phyloP scores from a whole-genome alignment of 2,329 filamentous ascomycete species.

The Ambrosiella cleistominuta region DNA sequence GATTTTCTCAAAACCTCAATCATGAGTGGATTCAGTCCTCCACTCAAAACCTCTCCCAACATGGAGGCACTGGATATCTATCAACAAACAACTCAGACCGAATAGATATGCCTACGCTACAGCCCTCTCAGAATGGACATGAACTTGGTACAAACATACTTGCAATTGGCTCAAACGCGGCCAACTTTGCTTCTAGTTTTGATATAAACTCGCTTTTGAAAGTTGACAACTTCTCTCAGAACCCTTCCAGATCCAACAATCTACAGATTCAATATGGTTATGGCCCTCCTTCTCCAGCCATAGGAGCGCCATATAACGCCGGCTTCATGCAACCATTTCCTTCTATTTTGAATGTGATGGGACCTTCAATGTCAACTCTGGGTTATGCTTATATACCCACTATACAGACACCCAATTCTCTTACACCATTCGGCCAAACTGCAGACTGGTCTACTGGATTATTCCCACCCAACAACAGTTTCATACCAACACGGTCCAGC shows the following conservation, averaged over 20 bases:
- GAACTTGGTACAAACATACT: not conserved
- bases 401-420: no score
- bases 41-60: no score
- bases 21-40: no score
- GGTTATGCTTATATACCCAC: no score
- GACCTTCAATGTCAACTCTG: not conserved
- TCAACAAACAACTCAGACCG: not conserved
- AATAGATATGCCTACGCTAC: not conserved
- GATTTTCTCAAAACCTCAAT: no score
- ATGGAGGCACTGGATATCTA: not conserved
- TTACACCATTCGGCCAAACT: no score
- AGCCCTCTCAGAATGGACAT: not conserved
- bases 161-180: not conserved
- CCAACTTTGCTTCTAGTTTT: not conserved
- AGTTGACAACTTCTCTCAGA: not conserved
- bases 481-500: no score
- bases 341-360: not conserved
- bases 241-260: not conserved
- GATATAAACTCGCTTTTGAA: conserved; percentile 1
- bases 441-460: no score
- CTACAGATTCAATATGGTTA: conserved; percentile 8
- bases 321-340: conserved; percentile 5
- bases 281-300: conserved; percentile 11
- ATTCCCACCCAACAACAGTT: no score
- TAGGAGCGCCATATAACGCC: conserved; percentile 10